These are phyloP conservation scores for Sarcodon aspratus DNA, from an alignment of 768 basidiomycete genomes.

Conservation along the genomic window DNA sequence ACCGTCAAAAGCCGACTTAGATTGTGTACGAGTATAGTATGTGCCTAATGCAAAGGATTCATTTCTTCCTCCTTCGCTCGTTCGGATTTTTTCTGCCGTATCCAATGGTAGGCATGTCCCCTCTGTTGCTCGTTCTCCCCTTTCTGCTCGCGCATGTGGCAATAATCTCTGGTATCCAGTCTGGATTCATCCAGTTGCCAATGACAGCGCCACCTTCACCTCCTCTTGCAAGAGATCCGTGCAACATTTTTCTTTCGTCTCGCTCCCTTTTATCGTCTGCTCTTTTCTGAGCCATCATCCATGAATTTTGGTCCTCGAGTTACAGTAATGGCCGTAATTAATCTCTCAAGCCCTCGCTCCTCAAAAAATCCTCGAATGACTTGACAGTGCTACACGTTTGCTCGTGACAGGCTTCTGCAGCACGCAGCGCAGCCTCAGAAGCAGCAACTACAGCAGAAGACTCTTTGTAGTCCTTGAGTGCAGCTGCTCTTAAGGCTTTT, in stretches of 20 bases:
- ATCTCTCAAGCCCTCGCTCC: too few species aligned
- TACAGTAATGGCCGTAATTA: too few species aligned
- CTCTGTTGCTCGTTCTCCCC: conserved; percentile 43
- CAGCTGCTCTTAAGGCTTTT: too few species aligned
- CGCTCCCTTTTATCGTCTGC: conserved; percentile 64
- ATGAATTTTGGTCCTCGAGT: conserved; percentile 93
- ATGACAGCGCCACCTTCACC: conserved; percentile 39
- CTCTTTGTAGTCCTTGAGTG: too few species aligned
- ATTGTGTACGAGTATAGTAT: conserved; percentile 11
- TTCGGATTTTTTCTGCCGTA: conserved; percentile 88
- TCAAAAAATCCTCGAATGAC: too few species aligned
- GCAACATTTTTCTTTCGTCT: conserved; percentile 68
- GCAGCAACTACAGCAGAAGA: too few species aligned
- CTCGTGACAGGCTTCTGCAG: too few species aligned
- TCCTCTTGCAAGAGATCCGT: conserved; percentile 31
- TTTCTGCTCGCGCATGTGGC: conserved; percentile 58
- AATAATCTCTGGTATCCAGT: conserved; percentile 83
- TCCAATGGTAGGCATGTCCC: conserved; percentile 75
- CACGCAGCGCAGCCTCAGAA: too few species aligned
- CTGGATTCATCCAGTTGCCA: conserved; percentile 90
- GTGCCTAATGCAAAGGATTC: conserved; percentile 2
- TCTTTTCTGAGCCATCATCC: conserved; percentile 68
- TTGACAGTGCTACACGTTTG: too few species aligned
- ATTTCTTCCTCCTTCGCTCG: conserved; percentile 48
- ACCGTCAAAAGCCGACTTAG: conserved; percentile 4